Percentiles rank a stretch among this genome's conserved stretches.
Evolutionary conservation across 805 yeast species (phyloP).

Genomic region (Saccharomycopsis sp.): DNA sequence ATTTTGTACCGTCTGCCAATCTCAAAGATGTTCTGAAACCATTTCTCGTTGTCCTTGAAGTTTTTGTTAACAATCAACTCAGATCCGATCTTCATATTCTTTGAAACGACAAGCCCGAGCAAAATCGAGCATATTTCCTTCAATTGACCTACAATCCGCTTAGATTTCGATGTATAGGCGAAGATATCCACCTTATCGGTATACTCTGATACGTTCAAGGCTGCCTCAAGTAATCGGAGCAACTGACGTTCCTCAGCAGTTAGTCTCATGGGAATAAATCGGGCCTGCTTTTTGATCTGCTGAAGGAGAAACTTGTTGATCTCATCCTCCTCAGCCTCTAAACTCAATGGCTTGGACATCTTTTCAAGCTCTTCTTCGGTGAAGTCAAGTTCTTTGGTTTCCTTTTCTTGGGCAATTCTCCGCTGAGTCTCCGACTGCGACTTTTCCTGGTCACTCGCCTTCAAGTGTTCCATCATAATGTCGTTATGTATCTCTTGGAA

Average conservation of each 20-base stretch:
- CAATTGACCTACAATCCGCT: conserved; percentile 64
- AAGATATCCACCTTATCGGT: conserved; percentile 73
- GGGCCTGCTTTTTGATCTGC: conserved; percentile 38
- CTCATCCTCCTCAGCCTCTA: conserved; percentile 23
- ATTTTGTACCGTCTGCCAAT: conserved; percentile 76
- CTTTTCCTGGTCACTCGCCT: conserved; percentile 20
- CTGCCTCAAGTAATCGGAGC: conserved; percentile 63
- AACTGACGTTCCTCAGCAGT: conserved; percentile 63
- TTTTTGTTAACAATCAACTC: conserved; percentile 57
- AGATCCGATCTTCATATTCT: conserved; percentile 65
- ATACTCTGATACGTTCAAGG: conserved; percentile 70
- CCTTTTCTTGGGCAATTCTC: conserved; percentile 22
- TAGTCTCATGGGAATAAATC: conserved; percentile 64
- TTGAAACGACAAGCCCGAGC: conserved; percentile 73
- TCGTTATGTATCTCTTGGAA: conserved; percentile 25
- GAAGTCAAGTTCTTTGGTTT: conserved; percentile 6
- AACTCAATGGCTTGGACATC: not conserved
- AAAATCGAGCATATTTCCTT: conserved; percentile 73
- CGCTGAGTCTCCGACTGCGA: conserved; percentile 23
- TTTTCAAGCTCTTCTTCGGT: conserved; percentile 7
- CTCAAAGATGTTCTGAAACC: conserved; percentile 69
- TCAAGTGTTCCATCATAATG: conserved; percentile 19
- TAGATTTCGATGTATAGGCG: conserved; percentile 59
- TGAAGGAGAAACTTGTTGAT: conserved; percentile 27
- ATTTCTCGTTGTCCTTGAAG: conserved; percentile 61